These are phyloP conservation scores for Fusarium graminum DNA, from an alignment of 2,329 filamentous ascomycete species.

Conservation along the genomic window DNA sequence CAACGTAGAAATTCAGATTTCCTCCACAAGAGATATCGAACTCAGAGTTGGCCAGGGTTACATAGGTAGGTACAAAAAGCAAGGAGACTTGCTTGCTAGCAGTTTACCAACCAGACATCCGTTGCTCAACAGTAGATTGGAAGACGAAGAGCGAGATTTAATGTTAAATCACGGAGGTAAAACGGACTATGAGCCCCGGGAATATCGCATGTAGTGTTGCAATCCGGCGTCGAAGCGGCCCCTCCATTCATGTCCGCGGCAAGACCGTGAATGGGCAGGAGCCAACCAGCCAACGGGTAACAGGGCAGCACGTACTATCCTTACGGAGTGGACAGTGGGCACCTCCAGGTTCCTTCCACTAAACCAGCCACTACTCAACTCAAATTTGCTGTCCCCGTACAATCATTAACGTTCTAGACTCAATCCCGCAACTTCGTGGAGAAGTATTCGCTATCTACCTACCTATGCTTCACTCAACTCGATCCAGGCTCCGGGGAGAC, in stretches of 20 bases:
- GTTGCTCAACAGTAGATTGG: neutral
- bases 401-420: conserved; percentile 42
- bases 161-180: neutral
- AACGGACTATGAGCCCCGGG: conserved; percentile 28
- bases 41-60: too few species aligned
- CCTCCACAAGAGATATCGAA: too few species aligned
- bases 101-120: too few species aligned
- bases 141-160: neutral
- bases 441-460: conserved; percentile 7
- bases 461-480: conserved; percentile 14
- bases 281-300: neutral
- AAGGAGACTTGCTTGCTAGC: too few species aligned
- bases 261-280: conserved; percentile 23
- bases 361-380: conserved; percentile 1
- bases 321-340: neutral
- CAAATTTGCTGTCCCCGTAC: too few species aligned
- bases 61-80: too few species aligned
- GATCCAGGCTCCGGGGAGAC: conserved; percentile 20
- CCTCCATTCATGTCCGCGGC: conserved; percentile 22
- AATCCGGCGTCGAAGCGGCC: conserved; percentile 26
- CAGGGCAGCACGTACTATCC: too few species aligned
- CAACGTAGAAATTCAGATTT: too few species aligned
- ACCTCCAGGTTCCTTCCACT: neutral
- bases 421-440: conserved; percentile 25
- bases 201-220: conserved; percentile 28